Evolutionary conservation across 2,329 filamentous ascomycete genomes (phyloP), one percentile per base, ranked within the genome.

Genomic region (Claviceps purpurea): DNA sequence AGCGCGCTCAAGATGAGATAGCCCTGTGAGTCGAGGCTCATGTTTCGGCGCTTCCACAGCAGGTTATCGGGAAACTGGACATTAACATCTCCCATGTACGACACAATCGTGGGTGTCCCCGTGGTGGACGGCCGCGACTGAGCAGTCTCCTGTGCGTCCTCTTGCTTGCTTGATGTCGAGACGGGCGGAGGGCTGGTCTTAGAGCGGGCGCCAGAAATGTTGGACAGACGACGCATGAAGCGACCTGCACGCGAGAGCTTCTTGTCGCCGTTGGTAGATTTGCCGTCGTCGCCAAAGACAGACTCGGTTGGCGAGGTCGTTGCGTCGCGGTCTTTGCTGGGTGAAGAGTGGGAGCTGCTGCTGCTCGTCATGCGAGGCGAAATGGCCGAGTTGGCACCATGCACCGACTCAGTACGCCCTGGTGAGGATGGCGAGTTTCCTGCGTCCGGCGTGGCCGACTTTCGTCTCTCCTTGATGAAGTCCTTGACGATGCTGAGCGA

Each of bases 51-150:
- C 72, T 97, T 98, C 93, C 93, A 98, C 13, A 98, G 76, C 47
- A 98, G 75, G 51, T 89, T 95, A 64, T 97, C 91, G 0, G 93
- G 93, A 65, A 98, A 96, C 65, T 98, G 93, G 11, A 97, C 87
- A 61, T 98, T 97, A 56, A 98, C 84, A 62, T 96, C 88, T 48
- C 90, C 89, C 66, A 95, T 78, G 56, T 85, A 82, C 3, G 87
- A 75, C 26, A 84, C 75, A 50, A 82, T 70, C 47, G 66, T 68
- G 0, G 69, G 61, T 20, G 61, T 58, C 10, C 60, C 63, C 2
- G 62, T 67, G 18, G 62, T 65, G 30, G 58, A 62, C 6, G 64
- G 62, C 16, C 62, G 59, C 6, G 55, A 18, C 11, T 53, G 49
- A 3, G 37, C 50, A 22, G 59, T 56, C 50, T 62, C 61, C 1